Evolutionary conservation across 495 filamentous ascomycete genomes (phyloP).

Genomic region (Penicillium maclennaniae): DNA sequence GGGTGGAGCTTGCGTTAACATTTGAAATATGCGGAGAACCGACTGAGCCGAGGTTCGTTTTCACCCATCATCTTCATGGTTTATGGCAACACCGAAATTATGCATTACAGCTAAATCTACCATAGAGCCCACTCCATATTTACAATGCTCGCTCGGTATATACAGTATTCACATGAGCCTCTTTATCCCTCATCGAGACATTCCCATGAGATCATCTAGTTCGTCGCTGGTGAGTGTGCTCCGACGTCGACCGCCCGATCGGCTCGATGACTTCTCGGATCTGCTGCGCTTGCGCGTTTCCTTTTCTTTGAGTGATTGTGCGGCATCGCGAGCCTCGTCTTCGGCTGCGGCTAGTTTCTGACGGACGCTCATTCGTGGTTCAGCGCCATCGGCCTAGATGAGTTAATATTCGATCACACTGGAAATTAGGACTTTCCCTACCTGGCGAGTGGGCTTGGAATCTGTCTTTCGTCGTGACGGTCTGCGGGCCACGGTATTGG

Average conservation of each 20-base stretch:
- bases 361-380: conserved; percentile 29
- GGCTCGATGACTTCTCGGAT: conserved; percentile 35
- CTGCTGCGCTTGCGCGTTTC: conserved; percentile 44
- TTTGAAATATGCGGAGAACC: conserved; percentile 7
- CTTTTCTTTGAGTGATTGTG: conserved; percentile 38
- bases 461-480: conserved; percentile 32
- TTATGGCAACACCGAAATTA: background rate
- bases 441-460: conserved; percentile 30
- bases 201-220: conserved; percentile 58
- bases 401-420: conserved; percentile 12
- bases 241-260: conserved; percentile 52
- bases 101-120: background rate
- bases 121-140: conserved; percentile 5
- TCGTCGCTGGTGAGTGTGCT: conserved; percentile 74
- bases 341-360: conserved; percentile 47
- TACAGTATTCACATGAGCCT: conserved; percentile 8
- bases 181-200: conserved; percentile 16
- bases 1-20: background rate
- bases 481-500: conserved; percentile 34
- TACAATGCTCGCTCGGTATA: conserved; percentile 21
- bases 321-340: conserved; percentile 42
- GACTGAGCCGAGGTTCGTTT: conserved; percentile 5
- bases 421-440: conserved; percentile 16
- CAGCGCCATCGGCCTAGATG: conserved; percentile 17
- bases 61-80: background rate